Base-by-base conservation (phyloP, 2,329 filamentous ascomycete species). In the Xylariaceae sp. region DNA sequence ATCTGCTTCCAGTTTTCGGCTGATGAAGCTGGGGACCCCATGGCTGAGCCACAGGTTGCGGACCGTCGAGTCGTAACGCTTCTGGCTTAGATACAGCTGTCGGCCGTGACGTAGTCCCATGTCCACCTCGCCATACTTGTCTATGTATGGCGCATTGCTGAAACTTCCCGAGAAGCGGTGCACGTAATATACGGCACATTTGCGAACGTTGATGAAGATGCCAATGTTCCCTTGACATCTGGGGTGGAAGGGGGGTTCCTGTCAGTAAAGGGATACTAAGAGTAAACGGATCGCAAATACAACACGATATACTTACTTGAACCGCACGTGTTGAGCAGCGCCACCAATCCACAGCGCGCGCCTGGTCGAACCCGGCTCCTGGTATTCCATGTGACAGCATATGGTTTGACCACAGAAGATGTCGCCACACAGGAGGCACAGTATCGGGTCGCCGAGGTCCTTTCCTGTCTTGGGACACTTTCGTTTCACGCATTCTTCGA, bases 371-470 rank as follows among this genome's bases (percentile, higher is more conserved):
- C 52, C 55, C 8, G 53, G 62, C 50, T 68, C 62, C 31, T 63
- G 64, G 41, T 76, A 76, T 43, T 78, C 71, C 52, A 80, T 81
- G 56, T 86, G 78, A 60, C 92, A 98, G 66, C 92, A 98, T 32
- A 89, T 83, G 31, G 85, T 88, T 67, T 98, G 92, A 8, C 85
- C 88, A 64, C 92, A 98, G 63, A 96, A 90, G 28, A 98, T 87
- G n/a, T 89, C 88, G 23, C 92, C 90, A 58, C 92, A 98, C 66
- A 96, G 88, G 27, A 98, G 74, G 57, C 92, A 98, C 26, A 98
- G 78, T 48, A 85, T 86, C 0, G 92, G 88, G 61, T 98, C 94
- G 2, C 82, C 83, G 35, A 98, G 68, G 52, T 96, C 90, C 59
- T 92, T 94, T 49, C 88, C 88, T 1, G 88, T 95, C 2, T 82